These are phyloP conservation scores for Boletus putidus DNA, from an alignment of 1,284 basidiomycete species.

Conservation along the genomic window DNA sequence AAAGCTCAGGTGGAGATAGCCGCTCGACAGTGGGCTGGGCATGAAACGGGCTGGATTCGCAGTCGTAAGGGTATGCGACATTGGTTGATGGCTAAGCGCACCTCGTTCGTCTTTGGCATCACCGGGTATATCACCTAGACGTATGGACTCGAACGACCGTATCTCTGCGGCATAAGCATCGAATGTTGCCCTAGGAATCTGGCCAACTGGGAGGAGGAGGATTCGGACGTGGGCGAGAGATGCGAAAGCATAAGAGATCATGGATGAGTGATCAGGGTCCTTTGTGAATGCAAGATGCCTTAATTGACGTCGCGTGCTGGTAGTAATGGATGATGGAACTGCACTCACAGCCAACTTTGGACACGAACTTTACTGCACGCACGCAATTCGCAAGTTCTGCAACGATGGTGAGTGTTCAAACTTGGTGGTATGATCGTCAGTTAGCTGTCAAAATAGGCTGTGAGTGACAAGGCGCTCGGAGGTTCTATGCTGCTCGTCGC, in stretches of 20 bases:
- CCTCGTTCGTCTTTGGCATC: slow-evolving; percentile 77
- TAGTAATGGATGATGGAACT: too few relatives aligned
- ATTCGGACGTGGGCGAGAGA: slow-evolving; percentile 78
- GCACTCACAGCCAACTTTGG: slow-evolving; percentile 19
- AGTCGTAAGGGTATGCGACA: slow-evolving; percentile 4
- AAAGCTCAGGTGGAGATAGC: slow-evolving; percentile 72
- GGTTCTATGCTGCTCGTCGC: slow-evolving; percentile 78
- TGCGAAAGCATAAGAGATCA: slow-evolving; percentile 58
- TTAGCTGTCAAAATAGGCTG: slow-evolving; percentile 50
- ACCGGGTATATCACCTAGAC: slow-evolving; percentile 76
- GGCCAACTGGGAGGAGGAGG: slow-evolving; percentile 75
- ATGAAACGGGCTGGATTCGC: slow-evolving; percentile 68
- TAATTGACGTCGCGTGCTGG: too few relatives aligned
- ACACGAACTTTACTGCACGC: slow-evolving; percentile 18
- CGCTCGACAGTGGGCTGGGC: slow-evolving; percentile 73
- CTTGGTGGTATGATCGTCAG: background rate
- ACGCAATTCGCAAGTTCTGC: background rate
- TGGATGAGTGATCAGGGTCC: too few relatives aligned
- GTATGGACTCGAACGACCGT: slow-evolving; percentile 65
- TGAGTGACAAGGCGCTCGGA: slow-evolving; percentile 81
- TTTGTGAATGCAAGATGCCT: too few relatives aligned
- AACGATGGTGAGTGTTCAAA: slow-evolving; percentile 31
- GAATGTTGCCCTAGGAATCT: slow-evolving; percentile 61
- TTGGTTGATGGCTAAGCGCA: slow-evolving; percentile 35
- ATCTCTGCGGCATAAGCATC: slow-evolving; percentile 72